These are phyloP conservation scores for Leccinum subspadiceum DNA, from an alignment of 1,284 basidiomycete species.

Conservation along the genomic window DNA sequence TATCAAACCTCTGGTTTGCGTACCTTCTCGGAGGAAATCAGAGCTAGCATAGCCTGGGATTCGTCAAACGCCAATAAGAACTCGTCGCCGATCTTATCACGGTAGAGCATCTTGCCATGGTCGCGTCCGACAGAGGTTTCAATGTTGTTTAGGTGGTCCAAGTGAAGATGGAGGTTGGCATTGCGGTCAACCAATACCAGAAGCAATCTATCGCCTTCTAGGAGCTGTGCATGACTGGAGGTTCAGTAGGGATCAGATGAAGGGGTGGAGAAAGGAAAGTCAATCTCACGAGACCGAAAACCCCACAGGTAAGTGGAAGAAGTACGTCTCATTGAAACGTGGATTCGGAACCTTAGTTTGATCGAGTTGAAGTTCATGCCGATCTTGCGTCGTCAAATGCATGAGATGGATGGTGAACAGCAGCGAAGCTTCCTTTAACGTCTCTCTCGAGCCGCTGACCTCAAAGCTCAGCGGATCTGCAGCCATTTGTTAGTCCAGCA, in stretches of 20 bases:
- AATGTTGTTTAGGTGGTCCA: constrained; percentile 37
- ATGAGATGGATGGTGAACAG: too few species aligned
- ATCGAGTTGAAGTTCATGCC: too few species aligned
- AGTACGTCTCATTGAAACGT: too few species aligned
- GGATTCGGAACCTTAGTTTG: too few species aligned
- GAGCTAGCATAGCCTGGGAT: constrained; percentile 41
- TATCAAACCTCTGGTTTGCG: not conserved
- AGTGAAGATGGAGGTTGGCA: constrained; percentile 36
- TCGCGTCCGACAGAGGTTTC: constrained; percentile 31
- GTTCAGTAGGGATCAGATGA: not conserved
- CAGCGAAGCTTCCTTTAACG: too few species aligned
- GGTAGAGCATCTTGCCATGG: constrained; percentile 37
- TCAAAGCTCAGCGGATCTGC: too few species aligned
- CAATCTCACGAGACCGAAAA: constrained; percentile 11
- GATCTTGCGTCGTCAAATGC: too few species aligned
- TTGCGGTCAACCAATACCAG: constrained; percentile 39
- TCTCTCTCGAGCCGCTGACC: too few species aligned
- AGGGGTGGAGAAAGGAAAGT: not conserved
- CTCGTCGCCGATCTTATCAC: constrained; percentile 44
- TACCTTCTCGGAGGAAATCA: constrained; percentile 45
- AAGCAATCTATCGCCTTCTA: constrained; percentile 40
- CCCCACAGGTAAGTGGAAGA: constrained; percentile 29
- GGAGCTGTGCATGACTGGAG: constrained; percentile 36
- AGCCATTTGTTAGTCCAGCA: too few species aligned
- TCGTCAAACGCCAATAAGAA: constrained; percentile 50